Evolutionary conservation across 2,329 filamentous ascomycete species (phyloP), one percentile per base, ranked within the genome.

Genomic region (Amauroascus niger): DNA sequence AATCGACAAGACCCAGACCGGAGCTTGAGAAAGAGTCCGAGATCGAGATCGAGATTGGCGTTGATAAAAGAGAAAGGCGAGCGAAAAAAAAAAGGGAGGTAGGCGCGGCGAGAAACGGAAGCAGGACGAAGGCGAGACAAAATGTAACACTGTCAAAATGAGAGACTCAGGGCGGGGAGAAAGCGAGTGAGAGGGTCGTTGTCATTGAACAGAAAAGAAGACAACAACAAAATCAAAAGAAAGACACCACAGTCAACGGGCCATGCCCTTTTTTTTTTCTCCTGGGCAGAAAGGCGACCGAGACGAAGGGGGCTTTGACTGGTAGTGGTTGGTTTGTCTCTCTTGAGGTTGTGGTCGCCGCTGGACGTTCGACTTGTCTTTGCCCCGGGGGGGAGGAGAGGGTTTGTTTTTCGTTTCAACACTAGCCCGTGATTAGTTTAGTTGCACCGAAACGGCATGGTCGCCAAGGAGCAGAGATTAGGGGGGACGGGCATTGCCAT

Each of bases 391-490:
- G n/a, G n/a, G n/a, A n/a, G n/a, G n/a, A n/a, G 9, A 37, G 3
- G n/a, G 44, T 47, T 33, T 8, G 26, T 20, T 24, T 47, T 20
- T 32, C n/a, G 5, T n/a, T n/a, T n/a, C n/a, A n/a, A n/a, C n/a
- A n/a, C n/a, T n/a, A n/a, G n/a, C n/a, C n/a, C n/a, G n/a, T n/a
- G n/a, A n/a, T n/a, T n/a, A n/a, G n/a, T n/a, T n/a, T n/a, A n/a
- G n/a, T n/a, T n/a, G n/a, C 28, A 40, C 50, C 11, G n/a, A 32
- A 52, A 9, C 1, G 50, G 50, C 28, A 52, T 52, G 50, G 50
- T 52, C 46, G 50, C 50, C 50, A 52, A 52, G 50, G 1, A 26
- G n/a, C n/a, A n/a, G n/a, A n/a, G n/a, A n/a, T n/a, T n/a, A n/a
- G n/a, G n/a, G n/a, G n/a, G n/a, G n/a, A n/a, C n/a, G n/a, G n/a